Evolutionary conservation across 805 yeast species (phyloP).

Genomic region (Starmerella powellii): DNA sequence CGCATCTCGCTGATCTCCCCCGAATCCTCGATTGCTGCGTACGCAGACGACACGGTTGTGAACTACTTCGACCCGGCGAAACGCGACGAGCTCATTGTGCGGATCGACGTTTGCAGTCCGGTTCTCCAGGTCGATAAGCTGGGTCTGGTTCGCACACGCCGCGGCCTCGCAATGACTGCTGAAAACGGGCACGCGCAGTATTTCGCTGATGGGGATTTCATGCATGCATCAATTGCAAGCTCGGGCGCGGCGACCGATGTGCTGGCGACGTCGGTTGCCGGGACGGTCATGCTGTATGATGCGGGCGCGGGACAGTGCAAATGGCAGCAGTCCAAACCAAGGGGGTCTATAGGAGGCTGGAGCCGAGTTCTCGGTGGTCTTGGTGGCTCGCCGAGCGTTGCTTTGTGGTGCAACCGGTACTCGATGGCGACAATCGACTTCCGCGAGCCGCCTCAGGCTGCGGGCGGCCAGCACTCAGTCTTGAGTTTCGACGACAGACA

Average conservation of each 20-base stretch:
- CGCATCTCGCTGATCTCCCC: conserved; percentile 4
- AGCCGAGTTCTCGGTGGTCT: conserved; percentile 7
- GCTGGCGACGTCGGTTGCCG: conserved; percentile 6
- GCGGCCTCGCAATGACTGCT: conserved; percentile 8
- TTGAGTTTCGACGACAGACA: conserved; percentile 9
- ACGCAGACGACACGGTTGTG: conserved; percentile 15
- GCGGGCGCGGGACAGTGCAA: neutral
- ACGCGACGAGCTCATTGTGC: neutral
- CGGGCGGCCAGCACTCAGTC: neutral
- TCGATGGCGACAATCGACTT: conserved; percentile 10
- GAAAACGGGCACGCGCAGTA: neutral
- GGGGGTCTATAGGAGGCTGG: conserved; percentile 19
- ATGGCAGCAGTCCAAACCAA: conserved; percentile 7
- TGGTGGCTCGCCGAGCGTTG: conserved; percentile 2
- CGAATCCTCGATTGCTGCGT: conserved; percentile 1
- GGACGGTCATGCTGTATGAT: conserved; percentile 4
- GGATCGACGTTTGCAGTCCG: conserved; percentile 13
- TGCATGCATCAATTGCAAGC: conserved; percentile 8
- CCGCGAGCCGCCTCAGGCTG: conserved; percentile 5
- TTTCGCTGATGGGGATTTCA: conserved; percentile 14
- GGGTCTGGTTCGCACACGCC: conserved; percentile 11
- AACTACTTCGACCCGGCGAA: neutral
- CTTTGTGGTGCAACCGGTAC: conserved; percentile 20
- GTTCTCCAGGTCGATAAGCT: conserved; percentile 15
- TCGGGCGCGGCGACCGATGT: neutral